phyloP scores from a whole-genome alignment of 352 stramenopile species.

The Pythium sukuiense region DNA sequence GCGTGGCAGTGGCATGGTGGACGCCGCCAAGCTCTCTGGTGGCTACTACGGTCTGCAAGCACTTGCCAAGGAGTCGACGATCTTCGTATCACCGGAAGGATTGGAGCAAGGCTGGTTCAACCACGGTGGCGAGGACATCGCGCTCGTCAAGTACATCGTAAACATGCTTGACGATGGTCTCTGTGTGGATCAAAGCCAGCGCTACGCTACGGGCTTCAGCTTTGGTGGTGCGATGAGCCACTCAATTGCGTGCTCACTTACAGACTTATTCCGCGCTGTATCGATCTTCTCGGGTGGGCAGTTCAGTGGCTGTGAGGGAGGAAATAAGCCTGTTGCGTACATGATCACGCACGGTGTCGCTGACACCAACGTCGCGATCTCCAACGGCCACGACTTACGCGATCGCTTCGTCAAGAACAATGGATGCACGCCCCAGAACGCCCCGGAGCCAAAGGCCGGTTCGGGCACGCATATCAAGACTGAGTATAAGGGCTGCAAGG shows the following conservation, averaged over 20 bases:
- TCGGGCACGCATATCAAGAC: constrained; percentile 37
- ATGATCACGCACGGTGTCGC: constrained; percentile 28
- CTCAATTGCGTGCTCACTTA: constrained; percentile 27
- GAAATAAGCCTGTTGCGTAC: constrained; percentile 23
- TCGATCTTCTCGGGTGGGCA: constrained; percentile 28
- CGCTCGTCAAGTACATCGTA: constrained; percentile 29
- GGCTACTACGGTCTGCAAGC: constrained; percentile 28
- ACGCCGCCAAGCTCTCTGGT: constrained; percentile 29
- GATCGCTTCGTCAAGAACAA: constrained; percentile 32
- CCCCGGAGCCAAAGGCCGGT: constrained; percentile 21
- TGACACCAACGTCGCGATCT: constrained; percentile 27
- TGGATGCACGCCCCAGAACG: constrained; percentile 29
- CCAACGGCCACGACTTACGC: constrained; percentile 23
- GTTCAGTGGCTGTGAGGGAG: constrained; percentile 25
- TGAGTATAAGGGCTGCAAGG: constrained; percentile 31
- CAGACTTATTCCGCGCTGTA: constrained; percentile 27
- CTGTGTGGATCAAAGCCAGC: constrained; percentile 30
- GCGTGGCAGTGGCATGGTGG: constrained; percentile 27
- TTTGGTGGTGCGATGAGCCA: constrained; percentile 33
- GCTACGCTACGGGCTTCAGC: constrained; percentile 37
- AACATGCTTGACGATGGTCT: constrained; percentile 28
- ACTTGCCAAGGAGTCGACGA: constrained; percentile 24
- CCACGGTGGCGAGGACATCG: constrained; percentile 30
- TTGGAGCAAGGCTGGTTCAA: constrained; percentile 25
- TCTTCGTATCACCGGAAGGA: constrained; percentile 34